Evolutionary conservation across 305 asterid species (phyloP).

Genomic region (Andrographis paniculata): DNA sequence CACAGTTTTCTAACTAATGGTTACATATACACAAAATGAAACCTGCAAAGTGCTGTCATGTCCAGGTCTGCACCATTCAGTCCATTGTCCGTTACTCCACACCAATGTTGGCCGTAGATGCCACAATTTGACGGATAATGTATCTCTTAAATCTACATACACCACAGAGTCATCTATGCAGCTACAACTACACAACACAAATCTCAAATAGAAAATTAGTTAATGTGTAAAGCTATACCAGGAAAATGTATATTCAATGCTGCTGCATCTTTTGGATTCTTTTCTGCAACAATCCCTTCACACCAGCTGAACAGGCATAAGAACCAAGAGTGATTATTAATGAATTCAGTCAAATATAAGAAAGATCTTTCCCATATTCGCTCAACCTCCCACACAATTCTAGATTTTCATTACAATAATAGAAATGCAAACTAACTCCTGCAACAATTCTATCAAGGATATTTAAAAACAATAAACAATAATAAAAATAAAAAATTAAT

Average conservation of each 20-base stretch:
- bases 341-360: neutral
- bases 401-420: too few species aligned
- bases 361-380: too few species aligned
- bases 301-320: constrained; percentile 53
- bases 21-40: constrained; percentile 10
- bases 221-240: constrained; percentile 37
- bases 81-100: constrained; percentile 90
- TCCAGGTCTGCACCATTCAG: constrained; percentile 53
- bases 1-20: constrained; percentile 8
- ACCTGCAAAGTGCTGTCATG: constrained; percentile 53
- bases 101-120: constrained; percentile 76
- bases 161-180: constrained; percentile 10
- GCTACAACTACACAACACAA: constrained; percentile 13
- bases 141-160: constrained; percentile 53
- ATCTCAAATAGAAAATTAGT: constrained; percentile 10
- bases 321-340: constrained; percentile 7
- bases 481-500: too few species aligned
- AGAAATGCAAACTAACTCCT: neutral
- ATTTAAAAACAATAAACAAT: too few species aligned
- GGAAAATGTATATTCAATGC: constrained; percentile 46
- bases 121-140: constrained; percentile 53
- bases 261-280: constrained; percentile 46
- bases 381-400: too few species aligned
- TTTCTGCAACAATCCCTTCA: constrained; percentile 64
- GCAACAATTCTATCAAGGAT: neutral